Evolutionary conservation across 2,329 filamentous ascomycete genomes (phyloP).

Genomic region (Parastagonospora nodorum): DNA sequence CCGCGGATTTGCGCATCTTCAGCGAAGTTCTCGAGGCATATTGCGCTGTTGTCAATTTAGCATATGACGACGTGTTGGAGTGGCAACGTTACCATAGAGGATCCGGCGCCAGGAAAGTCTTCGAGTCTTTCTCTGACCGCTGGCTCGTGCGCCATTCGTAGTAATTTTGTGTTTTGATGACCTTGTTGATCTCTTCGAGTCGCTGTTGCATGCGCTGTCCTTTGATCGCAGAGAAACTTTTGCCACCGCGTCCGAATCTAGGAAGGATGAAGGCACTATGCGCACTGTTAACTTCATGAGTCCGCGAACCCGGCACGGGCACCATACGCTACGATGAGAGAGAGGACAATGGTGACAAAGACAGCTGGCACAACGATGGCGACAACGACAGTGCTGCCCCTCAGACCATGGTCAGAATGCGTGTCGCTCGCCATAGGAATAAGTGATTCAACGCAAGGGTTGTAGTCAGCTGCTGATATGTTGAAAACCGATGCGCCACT

Average conservation of each 20-base stretch:
- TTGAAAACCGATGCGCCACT: too few relatives aligned
- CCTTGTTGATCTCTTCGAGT: constrained; percentile 34
- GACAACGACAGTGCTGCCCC: constrained; percentile 27
- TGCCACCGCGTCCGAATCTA: constrained; percentile 8
- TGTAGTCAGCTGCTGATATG: too few relatives aligned
- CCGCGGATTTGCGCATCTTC: constrained; percentile 41
- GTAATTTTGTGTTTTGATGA: constrained; percentile 38
- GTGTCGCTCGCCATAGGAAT: constrained; percentile 21
- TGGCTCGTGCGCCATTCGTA: constrained; percentile 39
- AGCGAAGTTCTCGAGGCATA: constrained; percentile 44
- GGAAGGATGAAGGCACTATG: constrained; percentile 32
- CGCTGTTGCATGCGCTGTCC: constrained; percentile 34
- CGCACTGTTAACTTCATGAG: constrained; percentile 1
- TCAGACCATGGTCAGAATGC: constrained; percentile 2
- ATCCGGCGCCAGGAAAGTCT: constrained; percentile 17
- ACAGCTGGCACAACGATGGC: constrained; percentile 40
- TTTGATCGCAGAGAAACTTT: constrained; percentile 16
- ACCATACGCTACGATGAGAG: constrained; percentile 38
- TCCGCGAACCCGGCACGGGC: not conserved
- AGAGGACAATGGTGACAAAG: constrained; percentile 36
- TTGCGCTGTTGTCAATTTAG: constrained; percentile 32
- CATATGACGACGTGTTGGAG: not conserved
- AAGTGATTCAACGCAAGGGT: not conserved
- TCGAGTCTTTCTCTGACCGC: constrained; percentile 21
- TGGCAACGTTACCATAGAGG: constrained; percentile 30